Percentiles rank a stretch among this genome's conserved stretches.
Conservation (phyloP, 495 filamentous ascomycete genomes). For the Talaromyces wortmannii region DNA sequence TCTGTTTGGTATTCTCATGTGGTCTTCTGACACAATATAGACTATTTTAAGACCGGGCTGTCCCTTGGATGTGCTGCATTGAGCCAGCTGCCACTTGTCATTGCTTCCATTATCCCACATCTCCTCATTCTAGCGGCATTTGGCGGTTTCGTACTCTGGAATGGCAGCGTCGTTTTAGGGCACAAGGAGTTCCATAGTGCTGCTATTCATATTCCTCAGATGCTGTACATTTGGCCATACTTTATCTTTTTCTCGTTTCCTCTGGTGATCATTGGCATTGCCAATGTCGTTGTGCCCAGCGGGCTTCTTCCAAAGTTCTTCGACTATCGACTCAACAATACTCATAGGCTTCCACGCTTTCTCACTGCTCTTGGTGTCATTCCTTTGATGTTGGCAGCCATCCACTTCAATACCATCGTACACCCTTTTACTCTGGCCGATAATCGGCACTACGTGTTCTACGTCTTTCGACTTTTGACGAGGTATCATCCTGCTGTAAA, state of each 20-base stretch:
- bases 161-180: slow-evolving; percentile 85
- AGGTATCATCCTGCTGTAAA: slow-evolving; percentile 52
- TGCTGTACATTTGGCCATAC: slow-evolving; percentile 93
- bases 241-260: slow-evolving; percentile 85
- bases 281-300: slow-evolving; percentile 31
- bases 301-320: slow-evolving; percentile 27
- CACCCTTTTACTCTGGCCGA: slow-evolving; percentile 96
- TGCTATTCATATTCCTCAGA: slow-evolving; percentile 81
- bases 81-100: slow-evolving; percentile 39
- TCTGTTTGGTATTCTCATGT: neutral
- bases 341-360: slow-evolving; percentile 31
- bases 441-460: slow-evolving; percentile 96
- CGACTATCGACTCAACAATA: slow-evolving; percentile 26
- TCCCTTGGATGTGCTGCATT: slow-evolving; percentile 54
- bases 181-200: slow-evolving; percentile 93
- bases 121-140: slow-evolving; percentile 62
- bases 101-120: slow-evolving; percentile 55
- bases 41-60: slow-evolving; percentile 51
- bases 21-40: slow-evolving; percentile 23
- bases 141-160: slow-evolving; percentile 71
- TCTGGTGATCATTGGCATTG: slow-evolving; percentile 51
- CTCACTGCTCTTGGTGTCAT: slow-evolving; percentile 29
- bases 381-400: slow-evolving; percentile 44
- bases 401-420: slow-evolving; percentile 83
- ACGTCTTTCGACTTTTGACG: slow-evolving; percentile 83